These are phyloP conservation scores for Boletus semigastroideus DNA, from an alignment of 1,284 basidiomycete genomes.

Conservation along the genomic window DNA sequence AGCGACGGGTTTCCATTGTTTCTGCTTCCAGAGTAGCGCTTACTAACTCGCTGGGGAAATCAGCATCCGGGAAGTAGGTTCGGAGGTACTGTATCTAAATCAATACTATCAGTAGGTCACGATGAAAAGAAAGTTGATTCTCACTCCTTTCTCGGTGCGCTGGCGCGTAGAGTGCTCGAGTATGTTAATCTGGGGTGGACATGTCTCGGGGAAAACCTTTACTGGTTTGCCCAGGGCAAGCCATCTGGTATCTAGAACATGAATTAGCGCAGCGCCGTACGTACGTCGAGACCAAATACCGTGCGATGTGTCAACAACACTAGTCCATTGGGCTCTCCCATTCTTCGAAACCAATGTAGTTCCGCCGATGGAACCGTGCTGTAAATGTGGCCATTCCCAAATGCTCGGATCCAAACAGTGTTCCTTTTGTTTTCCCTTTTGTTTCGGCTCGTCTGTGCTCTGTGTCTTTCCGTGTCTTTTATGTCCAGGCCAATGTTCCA, in stretches of 20 bases:
- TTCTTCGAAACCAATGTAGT: conserved; percentile 47
- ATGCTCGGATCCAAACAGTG: conserved; percentile 6
- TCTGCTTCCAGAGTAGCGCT: conserved; percentile 52
- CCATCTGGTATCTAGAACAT: conserved; percentile 22
- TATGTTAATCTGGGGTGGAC: conserved; percentile 34
- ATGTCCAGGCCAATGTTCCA: conserved; percentile 67
- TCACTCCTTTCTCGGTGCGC: conserved; percentile 63
- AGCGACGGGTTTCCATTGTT: conserved; percentile 32
- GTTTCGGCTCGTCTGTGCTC: conserved; percentile 2
- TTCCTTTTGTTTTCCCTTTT: conserved; percentile 26
- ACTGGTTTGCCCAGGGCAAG: conserved; percentile 31
- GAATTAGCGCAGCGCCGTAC: conserved; percentile 3
- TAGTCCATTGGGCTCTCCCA: conserved; percentile 55
- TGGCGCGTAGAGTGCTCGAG: conserved; percentile 40
- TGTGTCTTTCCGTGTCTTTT: conserved; percentile 28
- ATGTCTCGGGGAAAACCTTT: conserved; percentile 58
- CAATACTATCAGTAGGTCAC: conserved; percentile 6
- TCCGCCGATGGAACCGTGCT: conserved; percentile 54
- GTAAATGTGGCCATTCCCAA: conserved; percentile 52
- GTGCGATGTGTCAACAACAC: conserved; percentile 34
- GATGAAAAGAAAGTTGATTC: conserved; percentile 14
- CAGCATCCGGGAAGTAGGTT: conserved; percentile 67
- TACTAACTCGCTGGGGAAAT: conserved; percentile 63
- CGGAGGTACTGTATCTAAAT: conserved; percentile 65
- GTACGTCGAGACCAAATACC: conserved; percentile 14